These are phyloP conservation scores for Ophiostoma tasmaniense DNA, from an alignment of 2,329 filamentous ascomycete species.

Conservation along the genomic window DNA sequence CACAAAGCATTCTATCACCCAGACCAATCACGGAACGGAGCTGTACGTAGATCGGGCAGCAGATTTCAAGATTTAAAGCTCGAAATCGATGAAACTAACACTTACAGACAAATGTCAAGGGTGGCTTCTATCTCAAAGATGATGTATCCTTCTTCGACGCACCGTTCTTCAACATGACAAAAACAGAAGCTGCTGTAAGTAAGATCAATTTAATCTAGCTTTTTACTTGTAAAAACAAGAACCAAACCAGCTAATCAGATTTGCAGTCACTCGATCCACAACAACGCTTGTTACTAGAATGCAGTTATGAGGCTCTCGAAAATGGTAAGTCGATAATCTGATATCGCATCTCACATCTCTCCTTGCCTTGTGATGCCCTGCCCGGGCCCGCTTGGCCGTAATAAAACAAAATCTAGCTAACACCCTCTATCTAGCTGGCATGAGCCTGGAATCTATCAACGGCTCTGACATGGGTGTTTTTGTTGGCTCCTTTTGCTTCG, in stretches of 20 bases:
- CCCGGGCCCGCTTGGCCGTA: background rate
- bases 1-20: slow-evolving; percentile 29
- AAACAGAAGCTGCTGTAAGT: slow-evolving; percentile 25
- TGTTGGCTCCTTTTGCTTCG: slow-evolving; percentile 24
- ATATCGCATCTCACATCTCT: background rate
- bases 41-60: slow-evolving; percentile 11
- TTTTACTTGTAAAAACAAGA: background rate
- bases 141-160: slow-evolving; percentile 22
- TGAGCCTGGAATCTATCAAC: slow-evolving; percentile 18
- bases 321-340: slow-evolving; percentile 13
- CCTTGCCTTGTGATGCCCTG: background rate
- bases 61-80: background rate
- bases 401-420: background rate
- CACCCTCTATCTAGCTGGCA: slow-evolving; percentile 19
- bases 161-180: slow-evolving; percentile 27
- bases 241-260: background rate
- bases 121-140: slow-evolving; percentile 27
- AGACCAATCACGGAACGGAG: slow-evolving; percentile 21
- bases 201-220: background rate
- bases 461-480: slow-evolving; percentile 22
- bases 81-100: background rate
- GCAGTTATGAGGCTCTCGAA: slow-evolving; percentile 25
- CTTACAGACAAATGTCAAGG: slow-evolving; percentile 27
- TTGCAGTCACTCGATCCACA: slow-evolving; percentile 21
- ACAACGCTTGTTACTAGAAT: slow-evolving; percentile 21